Base-by-base conservation (phyloP, 805 yeast species). In the Candida hispaniensis region DNA sequence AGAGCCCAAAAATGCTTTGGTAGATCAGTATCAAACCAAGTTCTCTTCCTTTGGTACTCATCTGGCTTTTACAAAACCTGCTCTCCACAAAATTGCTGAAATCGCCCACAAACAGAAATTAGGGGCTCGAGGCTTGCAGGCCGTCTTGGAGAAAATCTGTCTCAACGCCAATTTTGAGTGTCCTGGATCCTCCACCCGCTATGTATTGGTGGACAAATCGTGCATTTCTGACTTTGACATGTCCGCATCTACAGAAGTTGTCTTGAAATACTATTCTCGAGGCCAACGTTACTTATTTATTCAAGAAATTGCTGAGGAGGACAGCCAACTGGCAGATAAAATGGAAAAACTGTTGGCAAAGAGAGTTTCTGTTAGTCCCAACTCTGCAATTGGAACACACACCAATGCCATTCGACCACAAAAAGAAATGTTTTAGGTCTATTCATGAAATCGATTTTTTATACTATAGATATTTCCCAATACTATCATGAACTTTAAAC, bases 81-180 rank as follows among this genome's bases (percentile, higher is more conserved):
- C 78, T 0, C 48, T 71, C 7, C 43, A 52, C n/a, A 56, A 51
- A 23, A 63, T 73, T 10, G 73, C 78, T 0, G 55, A 57, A 14
- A 45, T 66, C 14, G 71, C 78, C 0, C 45, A 68, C 19, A 51
- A 55, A 16, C 71, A 67, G 42, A 73, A 73, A 3, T 71, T 76
- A 0, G 79, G 79, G 18, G 79, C 78, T 0, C 59, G 79, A 46
- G 78, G 78, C 0, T 47, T 73, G 17, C 56, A 75, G 43, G 66
- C 71, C 1, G 66, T 71, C 4, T 58, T 73, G 64, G 77, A 71
- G 40, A 60, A 68, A 38, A 40, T 71, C 11, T 47, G 71, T 14
- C 49, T 71, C 11, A 59, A 62, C 27, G 71, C 70, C 4, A 72
- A 71, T 47, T 72, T 64, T 48, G 77, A 71, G 30, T 67, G 74